Evolutionary conservation across 1,284 basidiomycete species (phyloP).

Genomic region (Xerocomus amazonicus): DNA sequence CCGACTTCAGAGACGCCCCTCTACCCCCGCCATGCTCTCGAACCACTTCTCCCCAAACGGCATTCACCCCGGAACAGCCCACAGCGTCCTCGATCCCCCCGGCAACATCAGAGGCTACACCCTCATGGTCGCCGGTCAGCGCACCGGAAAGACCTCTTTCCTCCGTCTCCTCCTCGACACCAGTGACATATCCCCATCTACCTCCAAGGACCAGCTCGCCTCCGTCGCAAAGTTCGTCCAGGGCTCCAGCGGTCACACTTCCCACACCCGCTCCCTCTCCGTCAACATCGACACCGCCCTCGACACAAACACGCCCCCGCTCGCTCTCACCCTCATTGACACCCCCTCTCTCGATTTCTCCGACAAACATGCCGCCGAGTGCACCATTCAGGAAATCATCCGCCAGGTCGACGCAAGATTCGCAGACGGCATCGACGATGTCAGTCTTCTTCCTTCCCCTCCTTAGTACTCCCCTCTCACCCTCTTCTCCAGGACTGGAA

Average conservation of each 20-base stretch:
- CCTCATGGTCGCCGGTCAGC: conserved; percentile 70
- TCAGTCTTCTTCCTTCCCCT: conserved; percentile 41
- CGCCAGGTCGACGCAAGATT: conserved; percentile 65
- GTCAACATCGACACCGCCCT: conserved; percentile 61
- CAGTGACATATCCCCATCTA: conserved; percentile 52
- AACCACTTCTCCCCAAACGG: conserved; percentile 17
- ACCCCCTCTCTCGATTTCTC: conserved; percentile 71
- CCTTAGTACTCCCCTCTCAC: conserved; percentile 6
- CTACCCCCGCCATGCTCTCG: conserved; percentile 12
- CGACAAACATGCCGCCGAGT: conserved; percentile 57
- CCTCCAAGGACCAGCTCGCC: conserved; percentile 65
- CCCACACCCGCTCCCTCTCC: conserved; percentile 61
- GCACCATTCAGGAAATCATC: conserved; percentile 58
- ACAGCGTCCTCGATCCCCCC: conserved; percentile 24
- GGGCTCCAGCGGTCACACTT: conserved; percentile 61
- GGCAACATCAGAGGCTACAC: conserved; percentile 45
- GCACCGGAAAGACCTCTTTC: conserved; percentile 78
- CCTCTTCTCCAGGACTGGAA: conserved; percentile 54
- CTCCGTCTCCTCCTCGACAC: conserved; percentile 76
- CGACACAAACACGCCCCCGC: conserved; percentile 41
- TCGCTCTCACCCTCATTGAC: conserved; percentile 68
- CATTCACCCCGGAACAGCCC: conserved; percentile 27
- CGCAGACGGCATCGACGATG: conserved; percentile 64
- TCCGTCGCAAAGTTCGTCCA: conserved; percentile 76
- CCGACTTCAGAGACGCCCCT: conserved; percentile 22